phyloP scores from a whole-genome alignment of 169 alveolate genomes.

The Cryptosporidium felis region DNA sequence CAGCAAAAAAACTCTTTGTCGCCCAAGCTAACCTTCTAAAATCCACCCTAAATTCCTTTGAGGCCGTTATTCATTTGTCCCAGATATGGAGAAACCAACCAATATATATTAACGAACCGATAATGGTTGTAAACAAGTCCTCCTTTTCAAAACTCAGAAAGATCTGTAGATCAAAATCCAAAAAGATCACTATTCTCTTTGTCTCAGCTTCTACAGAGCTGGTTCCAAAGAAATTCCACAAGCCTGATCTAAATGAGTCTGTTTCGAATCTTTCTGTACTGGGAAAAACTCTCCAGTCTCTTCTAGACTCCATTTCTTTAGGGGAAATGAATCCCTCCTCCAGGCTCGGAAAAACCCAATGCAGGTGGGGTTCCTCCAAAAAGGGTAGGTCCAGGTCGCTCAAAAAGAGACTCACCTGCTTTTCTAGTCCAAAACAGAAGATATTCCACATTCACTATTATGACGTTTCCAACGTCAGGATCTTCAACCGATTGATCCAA shows the following conservation, averaged over 20 bases:
- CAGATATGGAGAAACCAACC: slow-evolving; percentile 65
- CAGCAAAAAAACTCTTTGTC: slow-evolving; percentile 18
- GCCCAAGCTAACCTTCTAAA: slow-evolving; percentile 10
- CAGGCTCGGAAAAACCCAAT: not conserved
- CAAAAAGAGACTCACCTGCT: not conserved
- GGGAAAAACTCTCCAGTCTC: not conserved
- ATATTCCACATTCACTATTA: slow-evolving; percentile 29
- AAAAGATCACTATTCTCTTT: not conserved
- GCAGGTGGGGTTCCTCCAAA: slow-evolving; percentile 2
- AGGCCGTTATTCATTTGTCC: not conserved
- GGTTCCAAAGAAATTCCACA: slow-evolving; percentile 3
- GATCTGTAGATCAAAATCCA: slow-evolving; percentile 3
- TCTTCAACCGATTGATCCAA: not conserved
- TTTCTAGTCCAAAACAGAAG: not conserved
- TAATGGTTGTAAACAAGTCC: not conserved
- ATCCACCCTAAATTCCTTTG: not conserved
- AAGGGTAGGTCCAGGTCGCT: not conserved
- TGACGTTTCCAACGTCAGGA: not conserved
- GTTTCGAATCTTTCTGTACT: not conserved
- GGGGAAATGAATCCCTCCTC: not conserved
- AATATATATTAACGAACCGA: slow-evolving; percentile 29
- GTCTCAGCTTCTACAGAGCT: slow-evolving; percentile 43
- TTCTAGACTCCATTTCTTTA: slow-evolving; percentile 5
- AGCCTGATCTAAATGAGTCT: slow-evolving; percentile 46
- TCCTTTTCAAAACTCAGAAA: not conserved